These are phyloP conservation scores for Colletotrichum siamense DNA, from an alignment of 2,329 filamentous ascomycete species.

Conservation along the genomic window DNA sequence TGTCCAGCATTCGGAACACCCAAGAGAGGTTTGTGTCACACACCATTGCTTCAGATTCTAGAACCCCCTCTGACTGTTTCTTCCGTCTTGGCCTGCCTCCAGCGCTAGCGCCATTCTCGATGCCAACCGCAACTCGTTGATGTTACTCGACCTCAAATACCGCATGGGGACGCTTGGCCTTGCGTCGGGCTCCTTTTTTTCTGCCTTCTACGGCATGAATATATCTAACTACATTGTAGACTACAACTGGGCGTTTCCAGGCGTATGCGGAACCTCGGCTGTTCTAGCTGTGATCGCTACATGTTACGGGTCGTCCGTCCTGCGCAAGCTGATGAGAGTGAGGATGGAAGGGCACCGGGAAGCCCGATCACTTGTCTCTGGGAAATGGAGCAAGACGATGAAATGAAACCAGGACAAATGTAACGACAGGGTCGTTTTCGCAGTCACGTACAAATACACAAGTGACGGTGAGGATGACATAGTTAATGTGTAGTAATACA, in stretches of 20 bases:
- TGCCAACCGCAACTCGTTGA: conserved; percentile 95
- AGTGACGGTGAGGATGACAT: neutral
- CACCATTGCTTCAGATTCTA: neutral
- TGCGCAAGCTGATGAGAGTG: conserved; percentile 85
- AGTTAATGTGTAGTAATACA: neutral
- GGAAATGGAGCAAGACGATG: neutral
- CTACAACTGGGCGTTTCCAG: conserved; percentile 81
- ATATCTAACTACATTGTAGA: conserved; percentile 98
- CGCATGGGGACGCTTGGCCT: conserved; percentile 92
- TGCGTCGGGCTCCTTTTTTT: conserved; percentile 90
- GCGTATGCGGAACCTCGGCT: conserved; percentile 73
- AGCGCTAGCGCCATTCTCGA: conserved; percentile 96
- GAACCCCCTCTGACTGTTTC: neutral
- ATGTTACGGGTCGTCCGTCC: conserved; percentile 80
- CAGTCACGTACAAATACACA: neutral
- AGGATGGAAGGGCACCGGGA: conserved; percentile 63
- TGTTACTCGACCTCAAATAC: conserved; percentile 97
- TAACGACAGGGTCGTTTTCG: neutral
- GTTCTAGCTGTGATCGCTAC: conserved; percentile 78
- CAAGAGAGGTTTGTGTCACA: conserved; percentile 82
- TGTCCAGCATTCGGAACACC: conserved; percentile 94
- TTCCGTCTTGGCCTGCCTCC: conserved; percentile 26
- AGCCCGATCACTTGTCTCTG: neutral
- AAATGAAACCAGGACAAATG: neutral
- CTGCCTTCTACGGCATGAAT: conserved; percentile 99